phyloP scores from a whole-genome alignment of 2,329 filamentous ascomycete species.

The Microsporum ferrugineum region DNA sequence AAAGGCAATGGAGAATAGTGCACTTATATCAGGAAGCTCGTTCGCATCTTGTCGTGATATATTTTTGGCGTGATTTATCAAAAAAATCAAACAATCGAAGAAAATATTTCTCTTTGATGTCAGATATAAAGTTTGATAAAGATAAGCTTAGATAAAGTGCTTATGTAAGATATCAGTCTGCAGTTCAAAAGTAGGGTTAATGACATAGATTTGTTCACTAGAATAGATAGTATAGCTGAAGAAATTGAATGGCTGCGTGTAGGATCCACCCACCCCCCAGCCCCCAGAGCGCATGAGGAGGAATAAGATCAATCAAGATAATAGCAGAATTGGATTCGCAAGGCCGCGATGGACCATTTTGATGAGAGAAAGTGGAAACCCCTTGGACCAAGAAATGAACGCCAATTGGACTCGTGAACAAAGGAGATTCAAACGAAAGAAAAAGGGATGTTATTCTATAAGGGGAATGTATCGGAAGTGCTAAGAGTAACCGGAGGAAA shows the following conservation, averaged over 20 bases:
- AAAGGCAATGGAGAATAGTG: background rate
- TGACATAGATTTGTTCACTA: background rate
- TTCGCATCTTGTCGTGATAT: background rate
- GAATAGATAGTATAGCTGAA: background rate
- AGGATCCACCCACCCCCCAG: background rate
- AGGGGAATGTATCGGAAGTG: background rate
- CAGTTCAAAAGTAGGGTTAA: background rate
- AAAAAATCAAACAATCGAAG: background rate
- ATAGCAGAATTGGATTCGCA: background rate
- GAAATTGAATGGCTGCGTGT: background rate
- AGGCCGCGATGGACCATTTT: background rate
- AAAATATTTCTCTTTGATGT: background rate
- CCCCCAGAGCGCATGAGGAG: background rate
- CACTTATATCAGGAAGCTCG: no score
- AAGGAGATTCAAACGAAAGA: background rate
- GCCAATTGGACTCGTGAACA: background rate
- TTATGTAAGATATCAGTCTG: background rate
- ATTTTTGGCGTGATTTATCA: no score
- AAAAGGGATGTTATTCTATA: background rate
- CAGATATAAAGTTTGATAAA: background rate
- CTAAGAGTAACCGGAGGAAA: background rate
- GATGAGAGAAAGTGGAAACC: background rate
- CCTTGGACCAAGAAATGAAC: background rate
- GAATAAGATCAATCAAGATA: background rate
- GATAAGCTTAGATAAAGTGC: background rate